Conservation (phyloP, 2,329 filamentous ascomycete species). For the Diaporthe longicolla region DNA sequence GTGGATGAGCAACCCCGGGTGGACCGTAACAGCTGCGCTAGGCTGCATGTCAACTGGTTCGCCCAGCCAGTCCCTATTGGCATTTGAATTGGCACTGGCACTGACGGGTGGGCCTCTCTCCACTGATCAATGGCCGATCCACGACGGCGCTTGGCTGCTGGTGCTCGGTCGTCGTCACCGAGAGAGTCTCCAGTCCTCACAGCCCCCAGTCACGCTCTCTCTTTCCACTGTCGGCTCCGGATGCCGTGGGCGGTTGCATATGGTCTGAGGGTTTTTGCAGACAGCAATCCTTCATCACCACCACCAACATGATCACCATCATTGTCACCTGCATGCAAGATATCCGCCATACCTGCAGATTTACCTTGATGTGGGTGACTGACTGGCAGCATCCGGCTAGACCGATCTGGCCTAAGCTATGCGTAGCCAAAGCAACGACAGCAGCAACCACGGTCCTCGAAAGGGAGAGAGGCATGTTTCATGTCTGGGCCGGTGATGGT, state of each 20-base stretch:
- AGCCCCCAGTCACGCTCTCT: background rate
- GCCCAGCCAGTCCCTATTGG: slow-evolving; percentile 20
- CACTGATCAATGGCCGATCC: slow-evolving; percentile 10
- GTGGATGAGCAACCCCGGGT: slow-evolving; percentile 31
- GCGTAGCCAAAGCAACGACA: slow-evolving; percentile 23
- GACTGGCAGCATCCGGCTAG: background rate
- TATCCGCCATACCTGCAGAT: slow-evolving; percentile 19
- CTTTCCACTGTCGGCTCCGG: slow-evolving; percentile 9
- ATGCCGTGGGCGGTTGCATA: background rate
- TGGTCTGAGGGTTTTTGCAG: background rate
- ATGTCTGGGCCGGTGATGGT: slow-evolving; percentile 34
- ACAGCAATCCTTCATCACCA: too few species aligned
- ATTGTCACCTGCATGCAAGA: slow-evolving; percentile 12
- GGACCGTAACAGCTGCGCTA: slow-evolving; percentile 33
- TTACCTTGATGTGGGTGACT: background rate
- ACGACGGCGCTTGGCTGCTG: slow-evolving; percentile 18
- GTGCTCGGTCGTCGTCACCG: slow-evolving; percentile 18
- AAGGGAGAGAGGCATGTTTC: slow-evolving; percentile 35
- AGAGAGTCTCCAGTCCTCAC: slow-evolving; percentile 1
- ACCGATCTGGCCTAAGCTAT: background rate
- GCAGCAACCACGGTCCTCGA: background rate
- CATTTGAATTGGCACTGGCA: background rate
- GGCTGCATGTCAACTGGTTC: slow-evolving; percentile 28
- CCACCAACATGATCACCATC: too few species aligned
- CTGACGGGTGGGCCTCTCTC: slow-evolving; percentile 7